Conservation (phyloP, 2,329 filamentous ascomycete species). For the Botrytis porri region DNA sequence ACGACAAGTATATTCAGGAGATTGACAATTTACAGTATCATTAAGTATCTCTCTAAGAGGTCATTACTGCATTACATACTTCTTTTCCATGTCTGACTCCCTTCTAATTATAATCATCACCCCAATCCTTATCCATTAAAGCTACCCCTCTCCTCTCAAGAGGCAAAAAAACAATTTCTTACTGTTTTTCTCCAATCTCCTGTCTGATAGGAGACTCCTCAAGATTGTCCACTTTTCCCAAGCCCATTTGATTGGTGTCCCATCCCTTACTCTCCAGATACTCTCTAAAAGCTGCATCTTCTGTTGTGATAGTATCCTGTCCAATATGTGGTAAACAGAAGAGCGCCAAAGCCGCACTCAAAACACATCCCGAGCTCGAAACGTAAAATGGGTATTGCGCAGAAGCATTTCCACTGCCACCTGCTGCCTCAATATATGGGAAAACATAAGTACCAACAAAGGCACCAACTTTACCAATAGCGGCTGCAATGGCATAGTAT, state of each 20-base stretch:
- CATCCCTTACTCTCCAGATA: slow-evolving; percentile 74
- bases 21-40: background rate
- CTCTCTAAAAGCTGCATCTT: slow-evolving; percentile 72
- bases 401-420: slow-evolving; percentile 54
- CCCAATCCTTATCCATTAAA: too few species aligned
- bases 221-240: slow-evolving; percentile 28
- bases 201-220: slow-evolving; percentile 9
- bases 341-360: slow-evolving; percentile 65
- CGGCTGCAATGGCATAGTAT: slow-evolving; percentile 70
- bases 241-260: slow-evolving; percentile 61
- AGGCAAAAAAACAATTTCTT: background rate
- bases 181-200: slow-evolving; percentile 5
- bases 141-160: too few species aligned
- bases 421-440: slow-evolving; percentile 63
- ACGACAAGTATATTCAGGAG: background rate
- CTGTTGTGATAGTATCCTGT: slow-evolving; percentile 78
- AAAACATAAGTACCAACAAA: slow-evolving; percentile 86
- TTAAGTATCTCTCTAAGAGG: background rate
- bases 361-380: slow-evolving; percentile 71
- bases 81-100: background rate
- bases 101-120: background rate
- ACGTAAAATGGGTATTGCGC: slow-evolving; percentile 92
- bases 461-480: slow-evolving; percentile 72
- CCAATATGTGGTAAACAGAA: slow-evolving; percentile 73
- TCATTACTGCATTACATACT: slow-evolving; percentile 3